phyloP scores from a whole-genome alignment of 345 rosid genomes.

The Heritiera littoralis region DNA sequence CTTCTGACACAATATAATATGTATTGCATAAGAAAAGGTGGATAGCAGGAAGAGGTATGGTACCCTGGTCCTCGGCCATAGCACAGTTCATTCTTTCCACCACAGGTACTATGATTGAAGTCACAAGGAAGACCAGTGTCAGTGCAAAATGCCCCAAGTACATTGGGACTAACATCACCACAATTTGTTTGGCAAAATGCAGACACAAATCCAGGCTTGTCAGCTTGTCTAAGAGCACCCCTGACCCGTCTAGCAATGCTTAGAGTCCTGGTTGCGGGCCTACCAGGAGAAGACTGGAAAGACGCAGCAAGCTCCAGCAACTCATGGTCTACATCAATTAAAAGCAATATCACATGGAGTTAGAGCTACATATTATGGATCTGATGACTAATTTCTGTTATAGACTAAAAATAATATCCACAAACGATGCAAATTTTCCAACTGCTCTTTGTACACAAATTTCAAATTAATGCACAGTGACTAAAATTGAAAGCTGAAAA shows the following conservation, averaged over 20 bases:
- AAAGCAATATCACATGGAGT: neutral
- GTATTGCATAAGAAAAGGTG: neutral
- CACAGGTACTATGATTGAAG: conserved; percentile 95
- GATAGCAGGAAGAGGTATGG: conserved; percentile 14
- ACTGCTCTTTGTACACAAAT: neutral
- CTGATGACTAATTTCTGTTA: neutral
- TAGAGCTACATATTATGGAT: conserved; percentile 9
- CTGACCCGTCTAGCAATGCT: conserved; percentile 82
- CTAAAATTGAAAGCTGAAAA: conserved; percentile 11
- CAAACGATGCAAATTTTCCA: neutral
- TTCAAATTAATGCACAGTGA: neutral
- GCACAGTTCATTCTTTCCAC: conserved; percentile 90
- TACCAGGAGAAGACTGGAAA: conserved; percentile 74
- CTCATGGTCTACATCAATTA: conserved; percentile 57
- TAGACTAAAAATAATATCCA: neutral
- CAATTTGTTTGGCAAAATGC: conserved; percentile 97
- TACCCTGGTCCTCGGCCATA: conserved; percentile 99
- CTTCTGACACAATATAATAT: neutral
- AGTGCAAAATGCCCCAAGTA: conserved; percentile 88
- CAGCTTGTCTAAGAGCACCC: conserved; percentile 74
- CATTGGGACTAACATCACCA: conserved; percentile 98
- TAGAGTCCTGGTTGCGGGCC: conserved; percentile 57
- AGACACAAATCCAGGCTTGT: conserved; percentile 84
- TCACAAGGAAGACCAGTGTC: conserved; percentile 97
- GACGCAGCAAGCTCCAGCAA: conserved; percentile 91